These are phyloP conservation scores for Sechiopsis laciniata DNA, from an alignment of 306 rosid species.

Conservation along the genomic window DNA sequence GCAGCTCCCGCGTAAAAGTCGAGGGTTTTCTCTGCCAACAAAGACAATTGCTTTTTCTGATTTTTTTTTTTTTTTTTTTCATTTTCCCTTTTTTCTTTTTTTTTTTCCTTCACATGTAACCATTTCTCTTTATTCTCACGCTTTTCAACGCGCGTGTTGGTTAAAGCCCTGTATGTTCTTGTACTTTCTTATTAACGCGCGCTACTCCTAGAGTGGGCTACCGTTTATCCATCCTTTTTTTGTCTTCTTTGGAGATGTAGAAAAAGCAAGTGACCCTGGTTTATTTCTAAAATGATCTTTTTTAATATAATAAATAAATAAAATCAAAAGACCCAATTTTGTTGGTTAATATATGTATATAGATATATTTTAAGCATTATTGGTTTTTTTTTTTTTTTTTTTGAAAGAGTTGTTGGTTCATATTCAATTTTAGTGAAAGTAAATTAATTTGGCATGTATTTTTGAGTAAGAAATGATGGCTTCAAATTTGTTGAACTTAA, in stretches of 20 bases:
- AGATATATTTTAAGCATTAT: too few relatives aligned
- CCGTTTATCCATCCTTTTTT: not conserved
- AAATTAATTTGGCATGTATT: too few relatives aligned
- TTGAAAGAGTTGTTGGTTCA: too few relatives aligned
- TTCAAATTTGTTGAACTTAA: too few relatives aligned
- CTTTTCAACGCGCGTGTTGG: not conserved
- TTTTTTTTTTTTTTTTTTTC: too few relatives aligned
- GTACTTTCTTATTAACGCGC: not conserved
- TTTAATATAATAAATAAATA: too few relatives aligned
- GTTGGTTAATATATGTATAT: too few relatives aligned
- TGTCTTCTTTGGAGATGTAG: not conserved
- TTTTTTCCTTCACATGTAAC: not conserved
- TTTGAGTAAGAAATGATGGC: too few relatives aligned
- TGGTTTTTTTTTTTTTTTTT: too few relatives aligned
- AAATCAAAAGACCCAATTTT: too few relatives aligned
- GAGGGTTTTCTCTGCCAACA: conserved; percentile 39
- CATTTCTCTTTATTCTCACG: not conserved
- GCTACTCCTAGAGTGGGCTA: not conserved
- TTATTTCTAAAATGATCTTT: too few relatives aligned
- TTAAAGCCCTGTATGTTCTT: not conserved
- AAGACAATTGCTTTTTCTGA: conserved; percentile 13
- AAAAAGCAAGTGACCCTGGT: not conserved
- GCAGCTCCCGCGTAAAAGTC: conserved; percentile 60
- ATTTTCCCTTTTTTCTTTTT: not conserved
- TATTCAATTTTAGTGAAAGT: too few relatives aligned